Conservation (phyloP, 2,329 filamentous ascomycete species). For the Cladophialophora chaetospira region DNA sequence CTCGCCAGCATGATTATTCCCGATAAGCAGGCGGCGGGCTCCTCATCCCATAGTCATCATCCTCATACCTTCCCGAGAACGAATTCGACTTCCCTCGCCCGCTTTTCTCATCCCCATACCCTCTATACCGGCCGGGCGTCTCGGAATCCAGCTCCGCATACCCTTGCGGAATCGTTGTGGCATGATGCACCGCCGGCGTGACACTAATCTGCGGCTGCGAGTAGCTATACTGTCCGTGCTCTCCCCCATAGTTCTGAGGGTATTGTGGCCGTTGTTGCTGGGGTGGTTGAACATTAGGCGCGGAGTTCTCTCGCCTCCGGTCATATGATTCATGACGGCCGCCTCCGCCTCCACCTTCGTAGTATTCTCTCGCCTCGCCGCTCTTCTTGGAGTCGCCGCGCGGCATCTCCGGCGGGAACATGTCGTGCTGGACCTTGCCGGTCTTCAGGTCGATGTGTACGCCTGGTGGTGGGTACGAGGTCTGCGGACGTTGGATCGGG, state of each 20-base stretch:
- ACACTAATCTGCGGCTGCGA: conserved; percentile 22
- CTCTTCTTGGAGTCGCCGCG: not conserved
- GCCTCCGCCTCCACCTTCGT: not conserved
- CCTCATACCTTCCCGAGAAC: conserved; percentile 2
- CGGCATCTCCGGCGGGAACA: conserved; percentile 29
- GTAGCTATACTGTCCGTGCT: conserved; percentile 1
- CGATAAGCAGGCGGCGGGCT: conserved; percentile 23
- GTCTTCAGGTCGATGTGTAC: conserved; percentile 29
- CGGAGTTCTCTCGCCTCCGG: conserved; percentile 15
- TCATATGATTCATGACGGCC: not conserved
- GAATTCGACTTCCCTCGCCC: conserved; percentile 11
- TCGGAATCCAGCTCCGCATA: conserved; percentile 24
- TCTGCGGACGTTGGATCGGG: conserved; percentile 16
- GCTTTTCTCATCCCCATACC: conserved; percentile 11
- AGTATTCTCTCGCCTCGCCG: conserved; percentile 11
- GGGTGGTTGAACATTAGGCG: too few relatives aligned
- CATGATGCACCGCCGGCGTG: not conserved
- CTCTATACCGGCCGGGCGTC: conserved; percentile 21
- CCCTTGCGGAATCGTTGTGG: conserved; percentile 10
- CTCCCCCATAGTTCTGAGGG: not conserved
- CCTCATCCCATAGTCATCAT: conserved; percentile 12
- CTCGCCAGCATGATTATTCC: too few relatives aligned
- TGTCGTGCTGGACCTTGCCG: conserved; percentile 27
- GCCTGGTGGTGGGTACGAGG: conserved; percentile 22
- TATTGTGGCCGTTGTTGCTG: conserved; percentile 6